Evolutionary conservation across 75 land plant genomes (phyloP), one percentile per base, ranked within the genome.

Genomic region (Pinus tabuliformis): DNA sequence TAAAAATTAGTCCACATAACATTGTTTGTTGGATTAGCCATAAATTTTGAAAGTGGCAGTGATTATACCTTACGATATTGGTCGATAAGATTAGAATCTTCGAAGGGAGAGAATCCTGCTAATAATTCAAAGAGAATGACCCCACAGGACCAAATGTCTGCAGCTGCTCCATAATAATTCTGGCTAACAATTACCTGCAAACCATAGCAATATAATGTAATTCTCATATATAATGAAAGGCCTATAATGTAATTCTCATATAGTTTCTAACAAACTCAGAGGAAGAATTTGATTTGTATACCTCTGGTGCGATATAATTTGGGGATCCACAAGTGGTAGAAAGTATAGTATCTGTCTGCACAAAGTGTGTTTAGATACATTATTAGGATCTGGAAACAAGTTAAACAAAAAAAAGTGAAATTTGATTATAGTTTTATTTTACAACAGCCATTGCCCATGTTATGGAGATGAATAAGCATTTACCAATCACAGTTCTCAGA

Each of bases 271-370:
- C 36, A 30, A 36, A 24, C 42, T 39, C 4, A 39, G 70, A 20
- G 2, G 24, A 39, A 13, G 56, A 37, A 22, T 12, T n/a, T 11
- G 16, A 18, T 22, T 52, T 39, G 9, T 68, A 73, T 62, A 91
- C 89, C 91, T 91, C 93, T 26, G 93, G 93, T 45, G 93, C 91
- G 14, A 91, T 85, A 79, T 91, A 91, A 75, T 86, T 83, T 58
- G 93, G 93, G 33, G 89, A 90, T 68, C 93, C 91, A 78, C 91
- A 91, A 4, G 91, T 77, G 49, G 91, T 87, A 26, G 91, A 81
- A 22, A 89, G 81, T 59, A 87, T 28, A 17, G 82, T 84, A 33
- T 88, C 89, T 36, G 81, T 87, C 93, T 91, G 86, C 80, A 59
- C 21, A 11, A 3, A 68, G n/a, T 12, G n/a, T 20, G 54, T 49